Base-by-base conservation (phyloP, 2,329 filamentous ascomycete species). In the Sclerotinia spermophila region DNA sequence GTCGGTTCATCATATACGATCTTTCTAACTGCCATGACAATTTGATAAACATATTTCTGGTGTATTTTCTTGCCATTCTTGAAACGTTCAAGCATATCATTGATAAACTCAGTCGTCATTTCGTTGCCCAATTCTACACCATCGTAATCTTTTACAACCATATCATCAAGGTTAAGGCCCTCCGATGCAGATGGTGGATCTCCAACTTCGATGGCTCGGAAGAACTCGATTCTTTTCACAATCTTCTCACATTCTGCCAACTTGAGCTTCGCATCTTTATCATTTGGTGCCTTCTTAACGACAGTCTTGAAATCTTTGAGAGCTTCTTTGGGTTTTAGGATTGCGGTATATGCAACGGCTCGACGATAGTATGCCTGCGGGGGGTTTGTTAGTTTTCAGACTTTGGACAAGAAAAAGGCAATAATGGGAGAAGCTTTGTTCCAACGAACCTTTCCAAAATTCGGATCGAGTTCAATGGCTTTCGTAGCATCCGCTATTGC, bases 41-140 rank as follows among this genome's bases (percentile, higher is more conserved):
- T 99, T 83, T 97, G 93, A 84, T 95, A 98, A 75, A 95, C 96
- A 79, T 97, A 99, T 86, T 98, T 99, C 83, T 89, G 90, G 81
- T 96, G 93, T 71, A 99, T 86, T 82, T 93, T 95, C 86, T 99
- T 98, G 79, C 96, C 96, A 66, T 88, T 90, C 87, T 96, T 97
- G 87, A 99, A 99, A 44, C 96, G 86, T 81, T 96, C 88, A 70
- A 93, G 95, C 95, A 98, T 97, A 83, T 99, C 95, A 77, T 96
- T 92, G 77, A 99, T 92, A 79, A 99, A 99, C 77, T 97, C 95
- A 76, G 95, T 88, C 1, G 95, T 97, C 94, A 99, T 99, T 80
- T 92, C 86, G 67, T 90, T 86, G 53, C 87, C 90, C 68, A 99
- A 83, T 70, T 86, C 86, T 33, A 89, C 90, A 72, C 96, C 96